Evolutionary conservation across 371 early-diverging fungal genomes (phyloP).

Genomic region (Mortierella polycephala): DNA sequence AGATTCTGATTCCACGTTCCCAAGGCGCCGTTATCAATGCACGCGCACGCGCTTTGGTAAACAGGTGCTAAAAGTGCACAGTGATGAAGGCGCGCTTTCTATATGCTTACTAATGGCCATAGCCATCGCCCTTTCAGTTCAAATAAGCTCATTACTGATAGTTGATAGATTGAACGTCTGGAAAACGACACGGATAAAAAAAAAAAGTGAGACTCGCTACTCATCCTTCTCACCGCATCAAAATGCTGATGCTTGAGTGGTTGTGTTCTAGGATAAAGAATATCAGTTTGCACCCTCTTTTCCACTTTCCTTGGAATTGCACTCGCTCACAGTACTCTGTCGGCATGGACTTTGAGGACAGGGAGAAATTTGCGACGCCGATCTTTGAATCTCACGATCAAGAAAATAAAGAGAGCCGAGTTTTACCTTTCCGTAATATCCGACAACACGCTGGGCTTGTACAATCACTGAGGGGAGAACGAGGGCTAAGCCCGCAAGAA

Average conservation of each 20-base stretch:
- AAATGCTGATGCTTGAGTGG: too few relatives aligned
- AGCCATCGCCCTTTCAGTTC: too few relatives aligned
- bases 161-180: too few relatives aligned
- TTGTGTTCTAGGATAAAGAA: too few relatives aligned
- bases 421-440: conserved; percentile 53
- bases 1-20: conserved; percentile 33
- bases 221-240: too few relatives aligned
- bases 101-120: too few relatives aligned
- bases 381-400: not conserved
- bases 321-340: not conserved
- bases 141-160: too few relatives aligned
- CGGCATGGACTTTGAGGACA: not conserved
- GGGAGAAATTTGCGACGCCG: not conserved
- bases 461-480: conserved; percentile 19
- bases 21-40: too few relatives aligned
- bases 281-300: too few relatives aligned
- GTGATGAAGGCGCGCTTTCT: not conserved
- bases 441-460: conserved; percentile 47
- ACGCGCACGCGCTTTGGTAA: not conserved
- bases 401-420: not conserved
- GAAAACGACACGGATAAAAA: too few relatives aligned
- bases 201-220: too few relatives aligned
- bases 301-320: too few relatives aligned
- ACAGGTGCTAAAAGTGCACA: not conserved
- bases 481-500: conserved; percentile 33